A percentile compares a stretch with the other conserved stretches of the same genome.
phyloP scores from a whole-genome alignment of 805 yeast genomes.

The Ogataea pini region DNA sequence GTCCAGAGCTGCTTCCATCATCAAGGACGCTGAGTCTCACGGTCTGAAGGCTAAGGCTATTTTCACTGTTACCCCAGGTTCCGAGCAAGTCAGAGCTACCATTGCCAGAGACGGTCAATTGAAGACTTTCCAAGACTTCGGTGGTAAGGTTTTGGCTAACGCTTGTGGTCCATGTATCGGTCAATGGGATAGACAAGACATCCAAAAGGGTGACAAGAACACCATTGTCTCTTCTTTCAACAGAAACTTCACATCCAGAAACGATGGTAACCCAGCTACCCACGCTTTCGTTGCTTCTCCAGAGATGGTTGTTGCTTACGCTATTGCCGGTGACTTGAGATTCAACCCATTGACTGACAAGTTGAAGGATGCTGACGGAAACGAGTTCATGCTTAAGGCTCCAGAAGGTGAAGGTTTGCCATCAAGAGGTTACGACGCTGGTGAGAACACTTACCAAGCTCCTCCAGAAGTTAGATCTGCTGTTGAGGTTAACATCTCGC shows the following conservation, averaged over 20 bases:
- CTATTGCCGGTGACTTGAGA: slow-evolving; percentile 88
- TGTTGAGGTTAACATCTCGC: slow-evolving; percentile 75
- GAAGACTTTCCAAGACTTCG: slow-evolving; percentile 76
- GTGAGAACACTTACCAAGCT: slow-evolving; percentile 91
- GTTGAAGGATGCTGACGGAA: slow-evolving; percentile 70
- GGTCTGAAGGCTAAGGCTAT: slow-evolving; percentile 91
- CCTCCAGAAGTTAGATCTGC: slow-evolving; percentile 85
- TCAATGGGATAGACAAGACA: slow-evolving; percentile 95
- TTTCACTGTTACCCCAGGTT: slow-evolving; percentile 96
- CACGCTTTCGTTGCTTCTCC: slow-evolving; percentile 99
- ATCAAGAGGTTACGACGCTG: slow-evolving; percentile 56
- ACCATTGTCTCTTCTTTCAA: slow-evolving; percentile 96
- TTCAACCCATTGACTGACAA: slow-evolving; percentile 90
- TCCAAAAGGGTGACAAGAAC: slow-evolving; percentile 62
- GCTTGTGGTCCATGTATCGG: slow-evolving; percentile 99
- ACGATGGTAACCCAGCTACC: slow-evolving; percentile 97
- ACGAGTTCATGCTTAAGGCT: slow-evolving; percentile 72
- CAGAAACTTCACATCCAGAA: slow-evolving; percentile 97
- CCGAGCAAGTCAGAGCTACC: slow-evolving; percentile 97
- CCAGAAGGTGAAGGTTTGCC: slow-evolving; percentile 89
- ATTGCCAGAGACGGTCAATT: slow-evolving; percentile 92
- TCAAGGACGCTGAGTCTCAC: slow-evolving; percentile 79
- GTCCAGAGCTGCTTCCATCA: slow-evolving; percentile 92
- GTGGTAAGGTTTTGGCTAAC: slow-evolving; percentile 91
- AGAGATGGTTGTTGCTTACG: slow-evolving; percentile 95